These are phyloP conservation scores for Tylopilus felleus DNA, from an alignment of 768 basidiomycete species.

Conservation along the genomic window DNA sequence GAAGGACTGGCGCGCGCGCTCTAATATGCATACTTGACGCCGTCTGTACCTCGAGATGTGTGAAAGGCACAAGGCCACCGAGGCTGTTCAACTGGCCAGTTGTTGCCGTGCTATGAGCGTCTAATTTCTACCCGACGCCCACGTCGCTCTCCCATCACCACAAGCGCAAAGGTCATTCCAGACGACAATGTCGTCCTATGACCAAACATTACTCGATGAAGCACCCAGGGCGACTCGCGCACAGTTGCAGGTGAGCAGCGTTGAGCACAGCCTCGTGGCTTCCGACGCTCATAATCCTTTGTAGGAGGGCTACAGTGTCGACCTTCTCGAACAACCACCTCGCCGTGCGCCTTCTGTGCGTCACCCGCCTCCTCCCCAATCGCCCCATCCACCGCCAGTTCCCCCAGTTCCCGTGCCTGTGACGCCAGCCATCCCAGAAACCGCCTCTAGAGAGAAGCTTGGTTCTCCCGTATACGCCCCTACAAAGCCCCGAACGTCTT, in stretches of 20 bases:
- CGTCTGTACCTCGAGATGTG: background rate
- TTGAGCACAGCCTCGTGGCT: slow-evolving; percentile 14
- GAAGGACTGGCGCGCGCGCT: background rate
- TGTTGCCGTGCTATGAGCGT: slow-evolving; percentile 10
- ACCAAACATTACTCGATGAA: slow-evolving; percentile 37
- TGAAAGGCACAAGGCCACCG: slow-evolving; percentile 20
- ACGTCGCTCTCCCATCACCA: background rate
- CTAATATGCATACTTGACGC: background rate
- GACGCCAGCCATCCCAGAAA: slow-evolving; percentile 10
- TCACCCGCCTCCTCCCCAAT: slow-evolving; percentile 12
- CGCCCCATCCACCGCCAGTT: slow-evolving; percentile 12
- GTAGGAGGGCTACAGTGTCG: slow-evolving; percentile 55
- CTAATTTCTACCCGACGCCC: slow-evolving; percentile 13
- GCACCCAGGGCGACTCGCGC: slow-evolving; percentile 42
- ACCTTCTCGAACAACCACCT: slow-evolving; percentile 35
- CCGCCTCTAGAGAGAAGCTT: slow-evolving; percentile 13
- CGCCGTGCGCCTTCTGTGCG: slow-evolving; percentile 23
- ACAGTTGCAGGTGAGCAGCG: slow-evolving; percentile 40
- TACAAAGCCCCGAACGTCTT: slow-evolving; percentile 29
- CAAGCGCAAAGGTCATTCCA: background rate
- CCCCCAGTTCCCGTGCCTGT: slow-evolving; percentile 7
- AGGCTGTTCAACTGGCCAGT: slow-evolving; percentile 23
- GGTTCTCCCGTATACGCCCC: background rate
- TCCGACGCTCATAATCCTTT: background rate
- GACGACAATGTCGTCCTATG: slow-evolving; percentile 34